Evolutionary conservation across 2,329 filamentous ascomycete species (phyloP), one percentile per base, ranked within the genome.

Genomic region (Sporothrix euskadiensis): DNA sequence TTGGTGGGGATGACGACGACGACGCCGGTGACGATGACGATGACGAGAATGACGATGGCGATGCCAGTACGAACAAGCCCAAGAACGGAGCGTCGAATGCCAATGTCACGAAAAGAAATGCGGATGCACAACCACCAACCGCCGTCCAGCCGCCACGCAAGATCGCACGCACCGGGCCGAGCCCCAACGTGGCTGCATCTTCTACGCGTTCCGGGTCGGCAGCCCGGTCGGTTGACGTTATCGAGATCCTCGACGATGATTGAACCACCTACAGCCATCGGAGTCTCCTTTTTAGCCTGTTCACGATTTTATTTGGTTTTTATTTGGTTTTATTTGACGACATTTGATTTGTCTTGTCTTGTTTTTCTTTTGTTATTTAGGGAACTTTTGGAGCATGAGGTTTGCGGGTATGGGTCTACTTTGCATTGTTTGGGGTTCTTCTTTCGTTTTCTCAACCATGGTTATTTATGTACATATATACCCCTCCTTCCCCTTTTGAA

Each of bases 21-120:
- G 61, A 75, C 4, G 80, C 80, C 16, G 81, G 81, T 14, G 79
- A 75, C 30, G 80, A 80, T 9, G n/a, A 14, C 1, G 39, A 39
- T 6, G 56, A 65, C 19, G 26, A 54, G 4, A 32, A 47, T 14
- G 14, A 3, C 22, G 22, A 3, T 12, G 59, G 19, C 39, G 4
- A 14, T 26, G 16, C 59, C 3, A 44, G n/a, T 14, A 35, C 19
- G 4, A 44, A 35, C 35, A 44, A 59, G 12, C 30, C 32, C 32
- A 61, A 22, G 16, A 39, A 30, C 32, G 22, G 32, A 0, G 22
- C 57, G 32, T 32, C 32, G 10, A 41, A 10, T n/a, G n/a, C 9
- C 61, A 66, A 9, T 16, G 39, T 22, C 22, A 12, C 22, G 2
- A 66, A 66, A 39, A 47, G 61, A 7, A 22, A 12, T 12, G 2